A percentile compares a stretch with the other conserved stretches of the same genome.
Conservation (phyloP, 2,329 filamentous ascomycete genomes). For the Eurotiales sp. region DNA sequence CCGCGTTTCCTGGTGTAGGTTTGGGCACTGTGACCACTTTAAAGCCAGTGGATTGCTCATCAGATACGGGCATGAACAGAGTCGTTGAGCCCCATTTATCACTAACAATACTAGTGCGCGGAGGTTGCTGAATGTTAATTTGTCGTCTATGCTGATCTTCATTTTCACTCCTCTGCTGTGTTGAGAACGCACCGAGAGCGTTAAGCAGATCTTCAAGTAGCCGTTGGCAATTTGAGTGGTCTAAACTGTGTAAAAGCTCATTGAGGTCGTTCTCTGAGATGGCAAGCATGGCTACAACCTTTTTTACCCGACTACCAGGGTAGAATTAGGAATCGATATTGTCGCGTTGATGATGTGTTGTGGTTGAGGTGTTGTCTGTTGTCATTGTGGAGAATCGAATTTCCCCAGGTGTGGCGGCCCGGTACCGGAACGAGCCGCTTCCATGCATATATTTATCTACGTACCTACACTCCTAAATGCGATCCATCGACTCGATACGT, state of each 20-base stretch:
- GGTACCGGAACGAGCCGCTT: too few relatives aligned
- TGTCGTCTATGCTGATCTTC: constrained; percentile 15
- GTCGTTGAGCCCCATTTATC: constrained; percentile 49
- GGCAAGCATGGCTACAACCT: constrained; percentile 21
- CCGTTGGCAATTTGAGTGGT: constrained; percentile 28
- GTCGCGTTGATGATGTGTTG: too few relatives aligned
- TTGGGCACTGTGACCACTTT: constrained; percentile 67
- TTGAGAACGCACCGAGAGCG: constrained; percentile 31
- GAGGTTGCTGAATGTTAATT: constrained; percentile 39
- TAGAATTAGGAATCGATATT: too few relatives aligned
- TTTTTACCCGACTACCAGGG: too few relatives aligned
- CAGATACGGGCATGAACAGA: constrained; percentile 70
- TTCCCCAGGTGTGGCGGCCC: too few relatives aligned
- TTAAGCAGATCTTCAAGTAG: constrained; percentile 36
- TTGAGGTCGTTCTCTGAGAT: constrained; percentile 32
- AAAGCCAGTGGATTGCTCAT: constrained; percentile 61
- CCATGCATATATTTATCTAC: too few relatives aligned
- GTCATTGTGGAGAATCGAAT: too few relatives aligned
- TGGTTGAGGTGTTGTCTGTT: too few relatives aligned
- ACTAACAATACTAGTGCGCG: constrained; percentile 39
- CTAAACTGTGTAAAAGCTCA: constrained; percentile 30
- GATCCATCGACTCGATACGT: too few relatives aligned
- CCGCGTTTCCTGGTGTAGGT: constrained; percentile 16
- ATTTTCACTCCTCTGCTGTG: constrained; percentile 17
- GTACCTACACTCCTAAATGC: too few relatives aligned